phyloP scores from a whole-genome alignment of 768 basidiomycete genomes.

The Leccinum boreale region DNA sequence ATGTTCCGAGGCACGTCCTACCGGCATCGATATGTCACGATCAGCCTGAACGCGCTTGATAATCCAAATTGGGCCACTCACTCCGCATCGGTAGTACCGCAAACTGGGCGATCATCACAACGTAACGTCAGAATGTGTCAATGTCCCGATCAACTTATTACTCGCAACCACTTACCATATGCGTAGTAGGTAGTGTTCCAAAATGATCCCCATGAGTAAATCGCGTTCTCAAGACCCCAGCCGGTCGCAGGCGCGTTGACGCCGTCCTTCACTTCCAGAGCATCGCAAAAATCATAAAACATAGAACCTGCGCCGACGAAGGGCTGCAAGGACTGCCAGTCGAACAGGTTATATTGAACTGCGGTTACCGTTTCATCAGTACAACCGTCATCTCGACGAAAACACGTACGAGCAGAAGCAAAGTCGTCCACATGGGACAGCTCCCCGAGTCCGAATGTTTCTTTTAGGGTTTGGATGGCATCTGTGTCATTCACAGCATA shows the following conservation, averaged over 20 bases:
- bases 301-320: neutral
- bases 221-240: neutral
- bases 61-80: constrained; percentile 30
- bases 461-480: neutral
- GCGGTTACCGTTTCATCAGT: neutral
- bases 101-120: constrained; percentile 40
- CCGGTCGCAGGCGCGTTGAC: neutral
- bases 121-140: neutral
- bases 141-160: neutral
- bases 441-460: neutral
- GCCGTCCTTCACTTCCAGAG: neutral
- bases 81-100: constrained; percentile 30
- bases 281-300: neutral
- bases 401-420: neutral
- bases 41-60: neutral
- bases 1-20: constrained; percentile 40
- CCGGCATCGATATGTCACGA: neutral
- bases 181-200: neutral
- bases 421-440: neutral
- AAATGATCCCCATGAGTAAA: neutral
- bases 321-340: neutral
- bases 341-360: neutral
- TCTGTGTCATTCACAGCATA: neutral
- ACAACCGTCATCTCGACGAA: neutral
- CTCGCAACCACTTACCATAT: constrained; percentile 5